phyloP scores from a whole-genome alignment of 2,329 filamentous ascomycete genomes.

The Colletotrichum kahawae region DNA sequence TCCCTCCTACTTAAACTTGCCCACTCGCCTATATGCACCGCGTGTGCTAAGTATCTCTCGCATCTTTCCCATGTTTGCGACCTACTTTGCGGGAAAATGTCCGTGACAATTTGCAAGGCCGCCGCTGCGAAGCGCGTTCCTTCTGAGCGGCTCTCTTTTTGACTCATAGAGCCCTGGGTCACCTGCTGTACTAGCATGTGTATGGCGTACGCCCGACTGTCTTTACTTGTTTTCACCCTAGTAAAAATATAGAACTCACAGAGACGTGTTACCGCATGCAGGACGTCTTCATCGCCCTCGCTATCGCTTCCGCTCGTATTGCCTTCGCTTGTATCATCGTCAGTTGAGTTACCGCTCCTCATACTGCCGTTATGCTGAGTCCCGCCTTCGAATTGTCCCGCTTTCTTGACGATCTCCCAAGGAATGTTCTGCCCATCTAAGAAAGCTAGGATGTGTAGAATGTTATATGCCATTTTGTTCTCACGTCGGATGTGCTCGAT shows the following conservation, averaged over 20 bases:
- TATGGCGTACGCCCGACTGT: neutral
- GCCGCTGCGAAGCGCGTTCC: slow-evolving; percentile 25
- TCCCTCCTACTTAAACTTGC: slow-evolving; percentile 24
- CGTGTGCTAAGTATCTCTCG: slow-evolving; percentile 23
- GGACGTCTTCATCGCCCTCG: neutral
- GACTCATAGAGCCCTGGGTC: neutral
- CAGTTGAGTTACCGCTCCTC: too few species aligned
- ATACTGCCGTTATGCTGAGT: too few species aligned
- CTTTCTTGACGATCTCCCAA: slow-evolving; percentile 25
- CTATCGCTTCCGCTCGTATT: neutral
- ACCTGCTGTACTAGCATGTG: neutral
- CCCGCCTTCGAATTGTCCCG: too few species aligned
- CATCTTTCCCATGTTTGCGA: slow-evolving; percentile 26
- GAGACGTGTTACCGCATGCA: slow-evolving; percentile 29
- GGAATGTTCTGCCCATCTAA: slow-evolving; percentile 37
- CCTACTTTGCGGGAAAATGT: slow-evolving; percentile 24
- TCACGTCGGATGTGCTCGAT: slow-evolving; percentile 34
- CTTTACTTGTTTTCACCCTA: neutral
- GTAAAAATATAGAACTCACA: slow-evolving; percentile 38
- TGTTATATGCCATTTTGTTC: slow-evolving; percentile 29
- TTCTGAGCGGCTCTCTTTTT: neutral
- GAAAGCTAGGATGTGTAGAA: slow-evolving; percentile 35
- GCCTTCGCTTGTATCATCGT: neutral
- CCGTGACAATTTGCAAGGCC: slow-evolving; percentile 27
- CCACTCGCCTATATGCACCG: slow-evolving; percentile 28